A percentile compares a stretch with the other conserved stretches of the same genome.
Evolutionary conservation across 2,329 filamentous ascomycete species (phyloP).

Genomic region (Plectosphaerella plurivora): DNA sequence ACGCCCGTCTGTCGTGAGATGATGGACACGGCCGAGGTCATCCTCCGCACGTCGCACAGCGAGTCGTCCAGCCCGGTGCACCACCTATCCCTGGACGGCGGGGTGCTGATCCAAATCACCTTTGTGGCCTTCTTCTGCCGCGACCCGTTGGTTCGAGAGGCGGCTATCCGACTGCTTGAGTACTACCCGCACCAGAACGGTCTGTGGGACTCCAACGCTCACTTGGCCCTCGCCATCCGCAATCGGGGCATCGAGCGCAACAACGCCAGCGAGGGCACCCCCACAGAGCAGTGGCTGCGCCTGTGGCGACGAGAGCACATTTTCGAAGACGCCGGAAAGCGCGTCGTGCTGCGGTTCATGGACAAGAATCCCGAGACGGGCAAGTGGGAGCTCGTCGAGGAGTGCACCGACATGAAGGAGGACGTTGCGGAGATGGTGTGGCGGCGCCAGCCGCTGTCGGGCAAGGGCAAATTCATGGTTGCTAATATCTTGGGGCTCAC

Average conservation of each 20-base stretch:
- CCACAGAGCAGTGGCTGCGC: conserved; percentile 32
- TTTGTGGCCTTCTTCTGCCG: conserved; percentile 35
- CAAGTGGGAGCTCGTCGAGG: conserved; percentile 32
- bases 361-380: conserved; percentile 23
- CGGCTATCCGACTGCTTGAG: conserved; percentile 33
- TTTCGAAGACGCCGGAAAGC: conserved; percentile 24
- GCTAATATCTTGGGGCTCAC: conserved; percentile 14
- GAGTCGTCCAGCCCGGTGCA: conserved; percentile 14
- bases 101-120: conserved; percentile 40
- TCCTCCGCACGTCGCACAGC: conserved; percentile 22
- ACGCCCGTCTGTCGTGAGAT: conserved; percentile 39
- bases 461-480: conserved; percentile 21
- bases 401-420: conserved; percentile 26
- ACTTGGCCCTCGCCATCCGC: conserved; percentile 31
- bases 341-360: conserved; percentile 30
- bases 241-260: conserved; percentile 29
- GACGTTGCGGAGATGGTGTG: conserved; percentile 23
- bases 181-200: conserved; percentile 37
- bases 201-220: conserved; percentile 35
- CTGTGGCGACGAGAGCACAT: conserved; percentile 30
- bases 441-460: conserved; percentile 29
- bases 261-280: conserved; percentile 23
- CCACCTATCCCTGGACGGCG: conserved; percentile 40
- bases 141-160: conserved; percentile 29
- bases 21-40: conserved; percentile 28